phyloP scores from a whole-genome alignment of 2,329 filamentous ascomycete genomes.

The Purpureocillium lavendulum region DNA sequence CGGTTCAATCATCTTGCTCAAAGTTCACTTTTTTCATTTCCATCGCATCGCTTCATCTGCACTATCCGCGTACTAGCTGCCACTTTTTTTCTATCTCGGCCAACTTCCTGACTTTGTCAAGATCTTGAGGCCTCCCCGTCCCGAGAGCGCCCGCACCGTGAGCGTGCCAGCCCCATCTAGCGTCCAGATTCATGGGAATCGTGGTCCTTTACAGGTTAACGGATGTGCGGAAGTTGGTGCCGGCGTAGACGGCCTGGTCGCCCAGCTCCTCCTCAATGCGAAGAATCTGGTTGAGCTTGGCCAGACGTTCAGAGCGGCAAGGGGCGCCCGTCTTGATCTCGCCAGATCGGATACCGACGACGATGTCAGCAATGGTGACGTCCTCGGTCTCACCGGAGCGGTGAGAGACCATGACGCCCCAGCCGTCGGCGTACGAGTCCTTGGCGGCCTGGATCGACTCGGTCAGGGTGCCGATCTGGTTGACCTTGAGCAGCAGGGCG shows the following conservation, averaged over 20 bases:
- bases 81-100: background rate
- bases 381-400: conserved; percentile 99
- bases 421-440: conserved; percentile 90
- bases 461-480: conserved; percentile 98
- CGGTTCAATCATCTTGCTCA: background rate
- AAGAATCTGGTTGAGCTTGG: conserved; percentile 99
- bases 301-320: conserved; percentile 91
- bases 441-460: conserved; percentile 99
- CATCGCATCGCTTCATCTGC: background rate
- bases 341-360: conserved; percentile 89
- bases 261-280: conserved; percentile 99
- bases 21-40: background rate
- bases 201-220: conserved; percentile 65
- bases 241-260: conserved; percentile 83
- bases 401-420: conserved; percentile 99
- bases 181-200: too few relatives aligned
- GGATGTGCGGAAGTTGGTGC: conserved; percentile 81
- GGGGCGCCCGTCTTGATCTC: conserved; percentile 99
- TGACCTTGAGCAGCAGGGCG: conserved; percentile 96
- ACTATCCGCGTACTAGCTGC: background rate
- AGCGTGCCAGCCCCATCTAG: too few relatives aligned
- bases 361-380: conserved; percentile 97
- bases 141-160: too few relatives aligned
- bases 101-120: background rate
- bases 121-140: too few relatives aligned